Evolutionary conservation across 257 asterid genomes (phyloP), one percentile per base, ranked within the genome.

Genomic region (Petunia secreta): DNA sequence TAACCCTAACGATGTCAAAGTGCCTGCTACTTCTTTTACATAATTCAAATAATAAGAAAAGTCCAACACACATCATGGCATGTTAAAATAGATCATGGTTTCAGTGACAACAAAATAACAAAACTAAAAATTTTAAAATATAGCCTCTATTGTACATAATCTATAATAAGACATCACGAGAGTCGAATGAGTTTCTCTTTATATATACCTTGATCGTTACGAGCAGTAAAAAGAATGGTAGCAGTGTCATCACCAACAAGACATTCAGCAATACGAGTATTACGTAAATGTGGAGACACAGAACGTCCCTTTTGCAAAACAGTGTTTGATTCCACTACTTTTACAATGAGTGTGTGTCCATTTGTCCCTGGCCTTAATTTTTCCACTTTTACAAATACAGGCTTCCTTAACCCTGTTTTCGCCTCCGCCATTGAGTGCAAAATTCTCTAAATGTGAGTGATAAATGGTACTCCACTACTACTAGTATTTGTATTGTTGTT

Each of bases 191-290:
- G 13, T 11, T 13, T 53, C n/a, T 57, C 63, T 57, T 36, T 15
- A 8, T 55, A 55, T 55, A 60, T 82, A 93, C 97, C 94, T 90
- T 93, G 98, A 9, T 88, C 93, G 85, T 91, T 91, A 16, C 98
- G 95, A 38, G 98, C 92, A 38, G 98, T 91, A 88, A 93, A 91
- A 54, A 93, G 83, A 39, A 93, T 88, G 52, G 87, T 8, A 43
- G 86, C 97, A 13, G 98, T 93, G n/a, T 93, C 94, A 66, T 93
- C 98, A 1, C 93, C 98, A 66, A 93, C 89, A 63, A 93, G 89
- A 83, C 98, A 93, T 78, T 93, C 98, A 1, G 98, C 84, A 82
- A 93, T 89, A 84, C 91, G 87, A 63, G 90, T 88, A 75, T 83
- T 86, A 5, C 87, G 90, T 75, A 88, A 87, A 82, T 81, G 90